phyloP scores from a whole-genome alignment of 73 alveolate genomes.

The Paramecium bursaria region DNA sequence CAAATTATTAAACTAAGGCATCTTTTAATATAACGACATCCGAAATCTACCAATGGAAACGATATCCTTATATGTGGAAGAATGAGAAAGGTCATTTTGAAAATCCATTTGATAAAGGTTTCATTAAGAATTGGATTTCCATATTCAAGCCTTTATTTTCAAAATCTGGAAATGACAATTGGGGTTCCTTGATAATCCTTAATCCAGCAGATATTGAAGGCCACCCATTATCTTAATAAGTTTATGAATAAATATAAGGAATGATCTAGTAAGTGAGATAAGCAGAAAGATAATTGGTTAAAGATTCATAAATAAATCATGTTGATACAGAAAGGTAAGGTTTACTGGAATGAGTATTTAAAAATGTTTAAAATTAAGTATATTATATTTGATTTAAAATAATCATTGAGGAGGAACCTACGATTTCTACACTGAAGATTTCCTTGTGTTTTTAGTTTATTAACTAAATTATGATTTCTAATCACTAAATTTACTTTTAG shows the following conservation, averaged over 20 bases:
- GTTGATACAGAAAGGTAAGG: background rate
- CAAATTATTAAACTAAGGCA: background rate
- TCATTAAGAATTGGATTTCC: constrained; percentile 15
- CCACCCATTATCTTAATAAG: constrained; percentile 10
- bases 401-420: too few relatives aligned
- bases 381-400: too few relatives aligned
- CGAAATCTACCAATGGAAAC: constrained; percentile 44
- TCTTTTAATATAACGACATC: background rate
- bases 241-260: background rate
- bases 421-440: too few relatives aligned
- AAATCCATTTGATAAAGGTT: constrained; percentile 44
- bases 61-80: constrained; percentile 28
- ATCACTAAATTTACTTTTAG: constrained; percentile 27
- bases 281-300: constrained; percentile 8
- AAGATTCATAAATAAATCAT: too few relatives aligned
- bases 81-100: constrained; percentile 32
- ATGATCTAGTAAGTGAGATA: background rate
- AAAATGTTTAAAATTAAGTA: too few relatives aligned
- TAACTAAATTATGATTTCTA: constrained; percentile 41
- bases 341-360: background rate
- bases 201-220: constrained; percentile 2
- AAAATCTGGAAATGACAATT: background rate
- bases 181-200: background rate
- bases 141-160: constrained; percentile 27
- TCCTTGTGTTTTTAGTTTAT: too few relatives aligned